phyloP scores from a whole-genome alignment of 805 yeast species.

The Pichia manshurica region DNA sequence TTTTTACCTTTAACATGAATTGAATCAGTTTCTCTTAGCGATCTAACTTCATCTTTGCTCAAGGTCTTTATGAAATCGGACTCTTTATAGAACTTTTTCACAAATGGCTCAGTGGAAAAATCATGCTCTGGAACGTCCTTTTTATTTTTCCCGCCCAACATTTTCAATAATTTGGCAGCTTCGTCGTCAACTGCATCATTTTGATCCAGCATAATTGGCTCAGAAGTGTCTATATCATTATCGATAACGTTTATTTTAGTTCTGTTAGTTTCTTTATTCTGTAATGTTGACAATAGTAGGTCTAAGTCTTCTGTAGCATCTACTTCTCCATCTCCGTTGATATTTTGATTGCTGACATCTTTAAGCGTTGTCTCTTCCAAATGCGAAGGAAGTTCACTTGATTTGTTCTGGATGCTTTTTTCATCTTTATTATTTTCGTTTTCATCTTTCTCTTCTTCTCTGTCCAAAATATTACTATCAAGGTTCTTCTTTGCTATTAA shows the following conservation, averaged over 20 bases:
- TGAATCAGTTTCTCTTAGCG: slow-evolving; percentile 54
- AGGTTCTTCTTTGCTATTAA: no score
- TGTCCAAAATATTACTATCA: neutral
- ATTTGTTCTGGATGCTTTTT: no score
- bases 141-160: slow-evolving; percentile 40
- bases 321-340: neutral
- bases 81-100: slow-evolving; percentile 58
- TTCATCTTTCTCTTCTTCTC: slow-evolving; percentile 7
- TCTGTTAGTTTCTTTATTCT: slow-evolving; percentile 1
- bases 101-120: slow-evolving; percentile 44
- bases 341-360: no score
- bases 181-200: slow-evolving; percentile 14
- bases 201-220: slow-evolving; percentile 20
- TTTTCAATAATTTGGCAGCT: slow-evolving; percentile 28
- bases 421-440: neutral
- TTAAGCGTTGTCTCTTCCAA: no score
- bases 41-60: slow-evolving; percentile 50
- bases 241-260: neutral
- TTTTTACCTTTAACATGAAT: slow-evolving; percentile 63
- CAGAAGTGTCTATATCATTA: slow-evolving; percentile 27
- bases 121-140: slow-evolving; percentile 47
- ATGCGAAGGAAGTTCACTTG: no score
- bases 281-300: neutral
- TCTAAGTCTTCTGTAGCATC: slow-evolving; percentile 2
- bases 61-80: slow-evolving; percentile 46